Evolutionary conservation across 148 eudicot genomes (phyloP).

Genomic region (Cornus kousa): DNA sequence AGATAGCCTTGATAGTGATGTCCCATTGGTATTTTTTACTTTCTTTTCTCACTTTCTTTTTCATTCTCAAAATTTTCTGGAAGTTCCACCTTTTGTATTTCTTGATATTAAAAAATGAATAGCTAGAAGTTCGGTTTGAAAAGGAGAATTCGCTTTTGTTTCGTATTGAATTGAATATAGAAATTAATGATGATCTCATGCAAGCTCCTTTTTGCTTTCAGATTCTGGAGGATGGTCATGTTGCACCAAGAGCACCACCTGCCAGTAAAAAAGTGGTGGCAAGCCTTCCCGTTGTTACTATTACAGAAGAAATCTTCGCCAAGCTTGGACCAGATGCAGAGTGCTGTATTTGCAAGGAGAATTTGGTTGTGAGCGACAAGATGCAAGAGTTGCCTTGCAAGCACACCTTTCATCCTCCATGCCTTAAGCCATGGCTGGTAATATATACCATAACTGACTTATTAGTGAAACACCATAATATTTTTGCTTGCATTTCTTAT

Average conservation of each 20-base stretch:
- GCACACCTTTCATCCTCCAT: constrained; percentile 83
- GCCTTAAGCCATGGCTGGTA: constrained; percentile 94
- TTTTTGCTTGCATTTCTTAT: not conserved
- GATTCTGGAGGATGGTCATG: constrained; percentile 32
- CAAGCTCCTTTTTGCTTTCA: constrained; percentile 3
- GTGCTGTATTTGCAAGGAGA: constrained; percentile 85
- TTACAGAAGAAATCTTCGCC: constrained; percentile 45
- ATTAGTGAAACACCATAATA: not conserved
- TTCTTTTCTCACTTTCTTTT: not conserved
- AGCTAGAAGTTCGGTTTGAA: not conserved
- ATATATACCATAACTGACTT: not conserved
- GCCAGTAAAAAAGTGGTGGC: constrained; percentile 88
- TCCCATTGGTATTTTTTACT: constrained; percentile 38
- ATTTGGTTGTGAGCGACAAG: constrained; percentile 54
- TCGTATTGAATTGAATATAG: not conserved
- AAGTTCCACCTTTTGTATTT: not conserved
- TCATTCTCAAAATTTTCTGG: not conserved
- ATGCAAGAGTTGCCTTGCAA: constrained; percentile 97
- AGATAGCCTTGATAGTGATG: constrained; percentile 49
- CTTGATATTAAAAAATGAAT: not conserved
- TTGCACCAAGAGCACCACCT: constrained; percentile 62
- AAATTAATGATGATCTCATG: not conserved
- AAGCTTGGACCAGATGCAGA: constrained; percentile 74
- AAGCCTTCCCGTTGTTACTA: constrained; percentile 65
- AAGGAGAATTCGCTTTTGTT: not conserved